Evolutionary conservation across 805 yeast genomes (phyloP).

Genomic region (Saturnispora saitoi): DNA sequence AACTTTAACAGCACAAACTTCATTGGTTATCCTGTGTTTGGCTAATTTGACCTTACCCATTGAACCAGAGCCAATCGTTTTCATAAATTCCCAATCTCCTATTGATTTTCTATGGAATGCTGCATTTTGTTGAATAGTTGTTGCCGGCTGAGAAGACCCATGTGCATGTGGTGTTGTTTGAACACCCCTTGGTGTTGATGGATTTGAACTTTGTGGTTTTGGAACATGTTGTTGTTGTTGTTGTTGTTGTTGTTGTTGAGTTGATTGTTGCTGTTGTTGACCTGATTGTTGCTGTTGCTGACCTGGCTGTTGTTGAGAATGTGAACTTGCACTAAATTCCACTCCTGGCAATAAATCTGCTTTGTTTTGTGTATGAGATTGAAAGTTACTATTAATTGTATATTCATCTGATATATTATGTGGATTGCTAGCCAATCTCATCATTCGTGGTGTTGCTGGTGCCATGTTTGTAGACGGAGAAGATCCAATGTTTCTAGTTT

Average conservation of each 20-base stretch:
- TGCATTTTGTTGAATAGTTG: slow-evolving; percentile 20
- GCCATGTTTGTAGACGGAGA: slow-evolving; percentile 27
- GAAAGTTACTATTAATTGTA: slow-evolving; percentile 17
- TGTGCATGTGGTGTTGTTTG: no score
- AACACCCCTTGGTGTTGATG: background rate
- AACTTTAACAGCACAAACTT: slow-evolving; percentile 85
- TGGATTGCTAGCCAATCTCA: slow-evolving; percentile 42
- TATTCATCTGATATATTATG: slow-evolving; percentile 20
- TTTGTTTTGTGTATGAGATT: slow-evolving; percentile 5
- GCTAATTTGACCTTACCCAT: slow-evolving; percentile 99
- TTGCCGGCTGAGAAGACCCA: background rate
- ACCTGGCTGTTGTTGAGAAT: background rate
- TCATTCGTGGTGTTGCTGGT: slow-evolving; percentile 67
- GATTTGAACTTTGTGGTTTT: background rate
- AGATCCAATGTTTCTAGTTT: slow-evolving; percentile 2
- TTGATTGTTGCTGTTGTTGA: slow-evolving; percentile 9
- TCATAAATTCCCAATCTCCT: slow-evolving; percentile 95
- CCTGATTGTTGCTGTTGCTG: slow-evolving; percentile 4
- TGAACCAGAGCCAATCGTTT: slow-evolving; percentile 96
- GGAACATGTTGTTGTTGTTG: slow-evolving; percentile 7
- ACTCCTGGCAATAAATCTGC: slow-evolving; percentile 21
- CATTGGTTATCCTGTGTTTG: slow-evolving; percentile 69
- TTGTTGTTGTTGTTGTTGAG: slow-evolving; percentile 12
- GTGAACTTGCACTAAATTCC: slow-evolving; percentile 16
- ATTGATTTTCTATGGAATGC: slow-evolving; percentile 78